A percentile compares a stretch with the other conserved stretches of the same genome.
These are phyloP conservation scores for Penicillium diatomitis DNA, from an alignment of 495 filamentous ascomycete genomes.

Conservation along the genomic window DNA sequence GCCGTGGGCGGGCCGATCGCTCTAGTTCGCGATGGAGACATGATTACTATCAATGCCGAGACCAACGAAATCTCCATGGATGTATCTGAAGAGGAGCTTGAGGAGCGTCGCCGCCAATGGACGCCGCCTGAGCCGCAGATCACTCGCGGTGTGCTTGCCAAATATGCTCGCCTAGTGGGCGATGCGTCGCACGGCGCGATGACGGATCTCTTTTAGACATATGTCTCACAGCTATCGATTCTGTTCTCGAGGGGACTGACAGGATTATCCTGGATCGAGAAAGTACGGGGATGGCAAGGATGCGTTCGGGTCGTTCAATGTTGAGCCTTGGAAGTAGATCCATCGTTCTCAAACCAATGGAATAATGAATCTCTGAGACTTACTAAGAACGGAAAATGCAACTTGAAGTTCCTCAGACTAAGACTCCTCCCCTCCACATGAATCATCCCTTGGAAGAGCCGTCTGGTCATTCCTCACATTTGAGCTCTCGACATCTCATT, in stretches of 20 bases:
- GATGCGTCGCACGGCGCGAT: conserved; percentile 65
- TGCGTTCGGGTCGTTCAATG: too few species aligned
- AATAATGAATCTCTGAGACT: not conserved
- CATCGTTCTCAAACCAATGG: too few species aligned
- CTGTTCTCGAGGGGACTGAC: too few species aligned
- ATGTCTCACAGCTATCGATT: too few species aligned
- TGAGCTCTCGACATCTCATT: not conserved
- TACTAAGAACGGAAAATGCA: too few species aligned
- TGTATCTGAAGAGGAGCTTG: conserved; percentile 66
- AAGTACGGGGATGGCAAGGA: too few species aligned
- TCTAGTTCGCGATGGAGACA: conserved; percentile 70
- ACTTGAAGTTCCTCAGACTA: too few species aligned
- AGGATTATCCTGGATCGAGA: too few species aligned
- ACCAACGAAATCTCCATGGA: conserved; percentile 68
- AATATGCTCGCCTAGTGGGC: conserved; percentile 71
- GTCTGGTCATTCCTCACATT: not conserved
- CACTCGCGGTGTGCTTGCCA: conserved; percentile 81
- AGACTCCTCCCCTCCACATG: too few species aligned
- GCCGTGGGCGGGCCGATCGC: conserved; percentile 75
- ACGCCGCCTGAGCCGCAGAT: conserved; percentile 61
- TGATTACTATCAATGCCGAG: conserved; percentile 79
- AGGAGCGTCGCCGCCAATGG: conserved; percentile 59
- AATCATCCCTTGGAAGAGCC: too few species aligned
- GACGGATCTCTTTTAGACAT: conserved; percentile 38
- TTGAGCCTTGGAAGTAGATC: too few species aligned